Base-by-base conservation (phyloP, 1,284 basidiomycete genomes). In the Flammula alnicola region DNA sequence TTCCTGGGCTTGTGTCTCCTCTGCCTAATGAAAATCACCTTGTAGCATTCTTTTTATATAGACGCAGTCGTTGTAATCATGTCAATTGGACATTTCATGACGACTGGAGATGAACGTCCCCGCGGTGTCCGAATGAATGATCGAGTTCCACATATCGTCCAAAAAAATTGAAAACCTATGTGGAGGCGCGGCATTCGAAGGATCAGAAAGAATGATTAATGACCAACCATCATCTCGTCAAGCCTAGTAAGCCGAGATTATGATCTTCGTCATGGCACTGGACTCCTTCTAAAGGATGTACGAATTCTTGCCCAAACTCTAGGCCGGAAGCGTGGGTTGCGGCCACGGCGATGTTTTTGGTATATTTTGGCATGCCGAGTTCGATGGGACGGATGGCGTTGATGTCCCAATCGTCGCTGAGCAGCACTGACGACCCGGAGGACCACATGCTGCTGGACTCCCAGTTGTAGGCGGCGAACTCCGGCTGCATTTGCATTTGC, bases 401-500 rank as follows among this genome's bases (percentile, higher is more conserved):
- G 32, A 77, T 51, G 44, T 77, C 74, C 42, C 75, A 76, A 54
- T 76, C 74, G 52, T 72, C 67, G 33, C 64, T 63, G 22, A 69
- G 51, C 16, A 73, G 56, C 26, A 66, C 56, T 1, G 64, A 62
- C 3, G 64, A 54, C 37, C 58, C 64, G 33, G 49, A 55, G 16
- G 58, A 54, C 70, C 70, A 72, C 8, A 65, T 38, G 31, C 49
- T n/a, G n/a, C n/a, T 47, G 33, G 52, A 55, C 41, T 64, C 64
- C 73, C 74, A 76, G n/a, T 50, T 52, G 59, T 64, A 71, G 16
- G 61, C 55, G 9, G 70, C 64, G 42, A 67, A 66, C 41, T 71
- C 66, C 7, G 68, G 62, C 53, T 71, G 68, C 49, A 64, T 58
- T 50, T 68, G 68, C 65, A 71, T 67, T 44, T 70, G 63, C 49